Conservation (phyloP, 2,329 filamentous ascomycete genomes). For the Aaosphaeria pasadenensis region DNA sequence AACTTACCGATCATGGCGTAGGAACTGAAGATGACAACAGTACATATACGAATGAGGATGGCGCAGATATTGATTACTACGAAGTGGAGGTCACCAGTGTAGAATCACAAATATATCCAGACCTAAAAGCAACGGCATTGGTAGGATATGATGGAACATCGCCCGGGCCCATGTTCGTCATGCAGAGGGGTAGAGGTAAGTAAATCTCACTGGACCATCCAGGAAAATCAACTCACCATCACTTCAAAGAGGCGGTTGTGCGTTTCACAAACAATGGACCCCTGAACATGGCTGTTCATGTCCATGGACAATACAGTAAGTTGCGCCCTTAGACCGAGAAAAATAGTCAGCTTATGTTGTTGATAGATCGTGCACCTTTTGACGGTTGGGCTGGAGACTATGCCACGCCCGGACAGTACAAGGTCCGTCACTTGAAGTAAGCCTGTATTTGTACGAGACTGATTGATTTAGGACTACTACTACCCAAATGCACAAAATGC, state of each 20-base stretch:
- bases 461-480: conserved; percentile 50
- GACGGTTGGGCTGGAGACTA: conserved; percentile 57
- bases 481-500: conserved; percentile 57
- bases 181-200: conserved; percentile 43
- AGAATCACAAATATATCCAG: conserved; percentile 43
- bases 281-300: conserved; percentile 48
- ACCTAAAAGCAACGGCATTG: conserved; percentile 38
- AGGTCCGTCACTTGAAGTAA: conserved; percentile 20
- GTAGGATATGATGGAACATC: conserved; percentile 55
- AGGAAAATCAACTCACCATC: neutral
- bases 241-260: conserved; percentile 47
- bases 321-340: neutral
- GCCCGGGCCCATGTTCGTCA: conserved; percentile 54
- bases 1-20: neutral
- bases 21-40: neutral
- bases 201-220: neutral
- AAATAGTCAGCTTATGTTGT: neutral
- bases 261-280: conserved; percentile 52
- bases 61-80: conserved; percentile 46
- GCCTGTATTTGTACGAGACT: neutral
- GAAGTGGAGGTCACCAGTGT: conserved; percentile 43
- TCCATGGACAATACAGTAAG: conserved; percentile 51
- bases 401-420: conserved; percentile 52
- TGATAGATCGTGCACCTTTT: conserved; percentile 39
- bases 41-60: conserved; percentile 34